Conservation (phyloP, 805 yeast genomes). For the Maudiozyma saulgeensis region DNA sequence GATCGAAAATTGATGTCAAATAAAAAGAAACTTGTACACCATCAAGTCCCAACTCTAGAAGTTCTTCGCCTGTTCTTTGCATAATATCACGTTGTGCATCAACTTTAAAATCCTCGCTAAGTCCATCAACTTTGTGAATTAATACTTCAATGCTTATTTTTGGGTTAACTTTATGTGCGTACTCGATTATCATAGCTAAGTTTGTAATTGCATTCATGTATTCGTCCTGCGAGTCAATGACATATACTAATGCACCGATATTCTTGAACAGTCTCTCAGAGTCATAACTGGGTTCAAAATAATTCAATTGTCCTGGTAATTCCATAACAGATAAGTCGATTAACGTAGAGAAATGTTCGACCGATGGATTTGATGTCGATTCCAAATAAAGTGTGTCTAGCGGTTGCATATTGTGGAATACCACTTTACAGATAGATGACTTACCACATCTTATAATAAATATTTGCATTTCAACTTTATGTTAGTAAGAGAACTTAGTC, state of each 20-base stretch:
- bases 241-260: conserved; percentile 87
- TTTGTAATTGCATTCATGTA: conserved; percentile 86
- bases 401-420: conserved; percentile 94
- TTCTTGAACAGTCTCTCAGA: conserved; percentile 66
- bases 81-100: conserved; percentile 95
- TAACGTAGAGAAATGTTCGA: conserved; percentile 73
- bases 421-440: conserved; percentile 90
- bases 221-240: conserved; percentile 92
- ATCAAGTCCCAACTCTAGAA: conserved; percentile 79
- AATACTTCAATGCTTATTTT: conserved; percentile 81
- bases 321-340: conserved; percentile 87
- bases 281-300: conserved; percentile 79
- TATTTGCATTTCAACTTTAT: background rate
- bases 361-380: conserved; percentile 79
- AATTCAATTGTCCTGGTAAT: conserved; percentile 85
- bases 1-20: conserved; percentile 89
- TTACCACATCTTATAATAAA: conserved; percentile 59
- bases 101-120: conserved; percentile 83
- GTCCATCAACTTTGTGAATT: conserved; percentile 92
- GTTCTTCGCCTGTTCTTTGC: conserved; percentile 91
- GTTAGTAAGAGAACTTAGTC: background rate
- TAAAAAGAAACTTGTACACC: conserved; percentile 88
- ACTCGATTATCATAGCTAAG: conserved; percentile 77
- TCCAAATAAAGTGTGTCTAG: conserved; percentile 85
- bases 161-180: conserved; percentile 78